Conservation (phyloP, 768 basidiomycete genomes). For the Boletellus sp. region DNA sequence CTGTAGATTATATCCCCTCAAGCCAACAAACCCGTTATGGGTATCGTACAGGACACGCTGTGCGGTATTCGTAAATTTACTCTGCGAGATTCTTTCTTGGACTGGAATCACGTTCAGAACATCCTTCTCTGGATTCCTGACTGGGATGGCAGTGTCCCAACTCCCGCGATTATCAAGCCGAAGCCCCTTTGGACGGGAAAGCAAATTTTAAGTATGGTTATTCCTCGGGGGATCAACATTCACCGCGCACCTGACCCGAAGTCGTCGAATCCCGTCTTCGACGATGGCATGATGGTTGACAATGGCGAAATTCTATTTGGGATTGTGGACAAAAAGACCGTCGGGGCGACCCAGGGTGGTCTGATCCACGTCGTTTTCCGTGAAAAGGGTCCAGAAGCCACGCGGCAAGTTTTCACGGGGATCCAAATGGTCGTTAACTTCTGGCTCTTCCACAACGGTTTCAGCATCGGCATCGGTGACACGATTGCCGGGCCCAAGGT, state of each 20-base stretch:
- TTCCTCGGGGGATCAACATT: conserved; percentile 95
- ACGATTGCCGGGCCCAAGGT: conserved; percentile 90
- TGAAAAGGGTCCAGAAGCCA: conserved; percentile 93
- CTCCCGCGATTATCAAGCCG: conserved; percentile 92
- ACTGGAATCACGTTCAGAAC: conserved; percentile 95
- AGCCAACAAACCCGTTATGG: conserved; percentile 99
- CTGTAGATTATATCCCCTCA: conserved; percentile 95
- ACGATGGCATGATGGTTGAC: conserved; percentile 94
- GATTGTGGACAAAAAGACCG: conserved; percentile 98
- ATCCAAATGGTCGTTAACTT: conserved; percentile 95
- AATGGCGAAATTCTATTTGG: conserved; percentile 96
- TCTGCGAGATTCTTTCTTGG: conserved; percentile 89
- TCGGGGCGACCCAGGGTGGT: conserved; percentile 92
- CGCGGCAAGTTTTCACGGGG: conserved; percentile 86
- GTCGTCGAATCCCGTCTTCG: conserved; percentile 76
- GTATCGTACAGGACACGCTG: conserved; percentile 97
- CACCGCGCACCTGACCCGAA: conserved; percentile 76
- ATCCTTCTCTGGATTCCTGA: conserved; percentile 97
- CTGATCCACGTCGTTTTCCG: conserved; percentile 96
- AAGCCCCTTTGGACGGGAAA: conserved; percentile 98
- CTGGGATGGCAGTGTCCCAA: conserved; percentile 93
- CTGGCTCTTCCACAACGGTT: conserved; percentile 98
- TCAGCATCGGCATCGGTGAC: conserved; percentile 98
- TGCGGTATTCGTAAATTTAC: conserved; percentile 98
- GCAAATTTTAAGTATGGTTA: conserved; percentile 87